phyloP scores from a whole-genome alignment of 352 stramenopile genomes.

The Phytophthora sansomeana region DNA sequence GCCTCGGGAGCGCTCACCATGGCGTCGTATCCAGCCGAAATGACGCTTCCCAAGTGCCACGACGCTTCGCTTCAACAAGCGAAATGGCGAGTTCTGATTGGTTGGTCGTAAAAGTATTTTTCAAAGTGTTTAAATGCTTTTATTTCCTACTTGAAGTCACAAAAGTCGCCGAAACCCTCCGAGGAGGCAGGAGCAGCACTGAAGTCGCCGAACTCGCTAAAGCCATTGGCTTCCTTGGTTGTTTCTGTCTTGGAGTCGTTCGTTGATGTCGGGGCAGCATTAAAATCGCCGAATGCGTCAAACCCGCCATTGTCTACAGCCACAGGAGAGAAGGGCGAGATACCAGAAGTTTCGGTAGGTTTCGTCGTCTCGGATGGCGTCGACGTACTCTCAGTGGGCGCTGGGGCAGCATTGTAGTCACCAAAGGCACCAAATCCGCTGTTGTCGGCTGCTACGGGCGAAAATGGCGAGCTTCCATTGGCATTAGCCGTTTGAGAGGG shows the following conservation, averaged over 20 bases:
- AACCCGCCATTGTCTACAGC: slow-evolving; percentile 19
- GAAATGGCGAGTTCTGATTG: slow-evolving; percentile 9
- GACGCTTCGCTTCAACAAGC: slow-evolving; percentile 41
- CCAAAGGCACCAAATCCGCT: slow-evolving; percentile 21
- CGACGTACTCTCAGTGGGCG: slow-evolving; percentile 4
- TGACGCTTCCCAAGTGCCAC: slow-evolving; percentile 2
- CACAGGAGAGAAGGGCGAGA: slow-evolving; percentile 24
- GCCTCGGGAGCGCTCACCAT: slow-evolving; percentile 81
- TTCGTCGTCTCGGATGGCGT: slow-evolving; percentile 3
- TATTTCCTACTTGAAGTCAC: slow-evolving; percentile 28
- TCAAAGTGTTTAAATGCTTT: slow-evolving; percentile 20
- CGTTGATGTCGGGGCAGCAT: slow-evolving; percentile 14
- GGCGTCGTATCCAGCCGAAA: slow-evolving; percentile 15
- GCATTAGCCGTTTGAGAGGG: slow-evolving; percentile 1
- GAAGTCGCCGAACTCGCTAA: slow-evolving; percentile 34
- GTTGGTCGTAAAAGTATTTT: slow-evolving; percentile 6
- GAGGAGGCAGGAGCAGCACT: slow-evolving; percentile 26
- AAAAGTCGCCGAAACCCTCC: slow-evolving; percentile 28
- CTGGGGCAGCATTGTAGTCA: slow-evolving; percentile 20
- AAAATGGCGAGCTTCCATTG: slow-evolving; percentile 28
- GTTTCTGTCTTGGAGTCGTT: slow-evolving; percentile 8
- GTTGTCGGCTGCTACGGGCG: slow-evolving; percentile 15
- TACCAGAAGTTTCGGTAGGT: not conserved
- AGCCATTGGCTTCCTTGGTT: slow-evolving; percentile 23
- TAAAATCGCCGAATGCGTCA: slow-evolving; percentile 35